Evolutionary conservation across 176 grass and related monocot genomes (phyloP), one percentile per base, ranked within the genome.

Genomic region (Oryza nivara): DNA sequence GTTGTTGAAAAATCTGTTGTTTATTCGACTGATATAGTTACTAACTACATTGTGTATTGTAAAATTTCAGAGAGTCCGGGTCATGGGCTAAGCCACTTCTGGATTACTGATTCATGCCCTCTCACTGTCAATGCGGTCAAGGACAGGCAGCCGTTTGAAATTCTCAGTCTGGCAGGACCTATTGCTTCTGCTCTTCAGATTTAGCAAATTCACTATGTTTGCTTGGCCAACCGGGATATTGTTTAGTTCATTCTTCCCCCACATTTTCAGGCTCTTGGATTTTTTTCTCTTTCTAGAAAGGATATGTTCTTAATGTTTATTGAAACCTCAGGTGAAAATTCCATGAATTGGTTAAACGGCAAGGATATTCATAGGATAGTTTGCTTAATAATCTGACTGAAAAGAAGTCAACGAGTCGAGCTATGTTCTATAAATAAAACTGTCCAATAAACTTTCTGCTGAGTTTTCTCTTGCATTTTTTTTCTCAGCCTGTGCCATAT

Each of bases 31-130:
- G 36, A 82, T 68, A 12, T 68, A 32, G 85, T 28, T 56, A 49
- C 47, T 49, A 73, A 52, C 34, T 20, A 44, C 30, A 45, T 68
- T 75, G 58, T 11, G 34, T 61, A 38, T 32, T 66, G 16, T 80
- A 35, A 73, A 54, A n/a, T 86, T 88, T 69, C 86, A 96, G 91
- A 95, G 52, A 88, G 86, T 4, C 88, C 84, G 12, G 89, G 85
- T 51, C 82, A 94, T 69, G 82, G 83, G 44, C 90, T 96, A 68
- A 85, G 87, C 79, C 83, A 99, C 77, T 99, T 98, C 84, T 96
- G 96, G 96, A 92, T 99, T 60, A 99, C 96, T 4, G 93, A 99
- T 80, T 99, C 96, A 7, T 99, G 96, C 75, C 93, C 93, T 22
- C 85, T 91, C 46, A 96, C 93, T 8, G 89, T 92, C 47, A 89